A percentile compares a stretch with the other conserved stretches of the same genome.
phyloP scores from a whole-genome alignment of 202 grass and related monocot species.

The Schoenoplectus triqueter region DNA sequence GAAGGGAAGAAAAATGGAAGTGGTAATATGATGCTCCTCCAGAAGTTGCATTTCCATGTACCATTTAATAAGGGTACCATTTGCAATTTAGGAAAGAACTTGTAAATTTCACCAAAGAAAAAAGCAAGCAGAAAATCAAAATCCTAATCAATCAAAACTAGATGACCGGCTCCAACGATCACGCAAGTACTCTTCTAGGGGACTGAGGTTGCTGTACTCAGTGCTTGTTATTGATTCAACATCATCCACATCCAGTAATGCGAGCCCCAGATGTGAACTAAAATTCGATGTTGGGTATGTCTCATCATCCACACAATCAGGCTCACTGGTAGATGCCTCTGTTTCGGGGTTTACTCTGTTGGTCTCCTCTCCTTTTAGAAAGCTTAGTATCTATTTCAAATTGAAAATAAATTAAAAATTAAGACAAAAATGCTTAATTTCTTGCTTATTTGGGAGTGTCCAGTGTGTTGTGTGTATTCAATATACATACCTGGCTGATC shows the following conservation, averaged over 20 bases:
- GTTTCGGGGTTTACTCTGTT: slow-evolving; percentile 29
- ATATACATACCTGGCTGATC: slow-evolving; percentile 68
- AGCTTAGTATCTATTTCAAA: slow-evolving; percentile 53
- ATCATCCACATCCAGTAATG: slow-evolving; percentile 81
- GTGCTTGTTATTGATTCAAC: slow-evolving; percentile 77
- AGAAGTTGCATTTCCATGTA: not conserved
- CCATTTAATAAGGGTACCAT: not conserved
- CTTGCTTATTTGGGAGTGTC: not conserved
- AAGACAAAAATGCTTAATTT: not conserved
- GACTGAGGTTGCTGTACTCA: slow-evolving; percentile 66
- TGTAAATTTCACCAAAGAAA: not conserved
- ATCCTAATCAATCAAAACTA: slow-evolving; percentile 67
- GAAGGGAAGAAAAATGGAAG: not conserved
- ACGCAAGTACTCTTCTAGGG: slow-evolving; percentile 75
- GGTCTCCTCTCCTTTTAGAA: slow-evolving; percentile 52
- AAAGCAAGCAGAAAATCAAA: not conserved
- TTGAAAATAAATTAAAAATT: not conserved
- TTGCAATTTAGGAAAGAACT: not conserved
- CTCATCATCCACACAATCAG: slow-evolving; percentile 78
- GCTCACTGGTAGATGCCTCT: slow-evolving; percentile 28
- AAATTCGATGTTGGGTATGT: slow-evolving; percentile 69
- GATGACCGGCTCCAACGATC: slow-evolving; percentile 77
- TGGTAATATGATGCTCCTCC: slow-evolving; percentile 6
- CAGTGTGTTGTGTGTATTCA: not conserved
- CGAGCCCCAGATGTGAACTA: slow-evolving; percentile 74